Evolutionary conservation across 495 filamentous ascomycete genomes (phyloP).

Genomic region (Cenococcum geophilum): DNA sequence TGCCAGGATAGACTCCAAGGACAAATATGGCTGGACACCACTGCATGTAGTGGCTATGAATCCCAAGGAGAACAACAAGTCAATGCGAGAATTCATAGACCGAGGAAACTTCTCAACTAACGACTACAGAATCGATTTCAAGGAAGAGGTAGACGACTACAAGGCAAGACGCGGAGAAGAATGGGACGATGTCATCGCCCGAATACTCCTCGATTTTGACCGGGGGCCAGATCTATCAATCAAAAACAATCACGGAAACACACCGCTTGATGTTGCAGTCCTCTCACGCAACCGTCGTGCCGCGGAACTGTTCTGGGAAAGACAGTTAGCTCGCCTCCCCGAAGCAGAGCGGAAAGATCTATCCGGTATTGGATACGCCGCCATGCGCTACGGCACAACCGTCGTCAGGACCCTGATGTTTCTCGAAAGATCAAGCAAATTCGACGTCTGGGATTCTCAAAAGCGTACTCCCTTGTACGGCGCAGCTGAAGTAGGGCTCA

Average conservation of each 20-base stretch:
- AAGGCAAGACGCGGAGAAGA: background rate
- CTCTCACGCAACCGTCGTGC: background rate
- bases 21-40: background rate
- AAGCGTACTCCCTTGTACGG: background rate
- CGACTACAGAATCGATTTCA: background rate
- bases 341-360: background rate
- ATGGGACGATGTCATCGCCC: background rate
- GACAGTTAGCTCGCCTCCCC: background rate
- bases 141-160: background rate
- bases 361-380: background rate
- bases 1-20: background rate
- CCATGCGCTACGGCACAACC: background rate
- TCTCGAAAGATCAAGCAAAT: background rate
- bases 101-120: background rate
- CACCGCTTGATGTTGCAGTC: background rate
- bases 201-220: background rate
- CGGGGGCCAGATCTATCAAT: background rate
- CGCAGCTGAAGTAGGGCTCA: background rate
- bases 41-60: background rate
- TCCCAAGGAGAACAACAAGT: background rate
- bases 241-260: background rate
- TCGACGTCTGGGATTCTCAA: background rate
- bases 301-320: background rate
- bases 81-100: background rate
- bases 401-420: background rate